Conservation (phyloP, 2,329 filamentous ascomycete genomes). For the Claviceps purpurea region DNA sequence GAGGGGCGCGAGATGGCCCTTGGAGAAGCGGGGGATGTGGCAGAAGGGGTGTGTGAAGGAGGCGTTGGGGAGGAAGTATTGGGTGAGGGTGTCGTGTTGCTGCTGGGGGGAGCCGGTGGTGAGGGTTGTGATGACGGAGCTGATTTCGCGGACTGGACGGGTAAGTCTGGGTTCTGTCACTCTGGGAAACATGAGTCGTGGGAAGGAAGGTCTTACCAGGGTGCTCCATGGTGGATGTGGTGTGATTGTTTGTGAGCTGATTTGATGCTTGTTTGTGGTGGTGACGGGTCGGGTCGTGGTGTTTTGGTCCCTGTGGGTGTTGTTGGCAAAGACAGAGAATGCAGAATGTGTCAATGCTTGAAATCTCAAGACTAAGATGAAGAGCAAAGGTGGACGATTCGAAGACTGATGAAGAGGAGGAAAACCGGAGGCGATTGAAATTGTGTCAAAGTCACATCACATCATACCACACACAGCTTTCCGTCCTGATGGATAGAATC, state of each 20-base stretch:
- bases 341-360: too few relatives aligned
- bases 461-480: too few relatives aligned
- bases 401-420: too few relatives aligned
- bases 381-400: too few relatives aligned
- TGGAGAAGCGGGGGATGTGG: slow-evolving; percentile 44
- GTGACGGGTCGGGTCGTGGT: too few relatives aligned
- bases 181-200: too few relatives aligned
- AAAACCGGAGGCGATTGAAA: too few relatives aligned
- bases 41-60: slow-evolving; percentile 71
- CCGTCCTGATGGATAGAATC: background rate
- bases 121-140: slow-evolving; percentile 51
- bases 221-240: background rate
- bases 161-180: background rate
- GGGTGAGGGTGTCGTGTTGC: slow-evolving; percentile 51
- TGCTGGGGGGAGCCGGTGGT: slow-evolving; percentile 52
- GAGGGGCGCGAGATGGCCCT: slow-evolving; percentile 24
- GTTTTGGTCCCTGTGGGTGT: background rate
- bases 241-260: background rate
- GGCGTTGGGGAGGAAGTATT: slow-evolving; percentile 61
- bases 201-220: background rate
- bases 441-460: too few relatives aligned
- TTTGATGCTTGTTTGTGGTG: background rate
- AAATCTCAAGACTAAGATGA: background rate
- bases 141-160: slow-evolving; percentile 40
- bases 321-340: background rate